Conservation (phyloP, 208 protist genomes). For the Leishmania lainsoni region DNA sequence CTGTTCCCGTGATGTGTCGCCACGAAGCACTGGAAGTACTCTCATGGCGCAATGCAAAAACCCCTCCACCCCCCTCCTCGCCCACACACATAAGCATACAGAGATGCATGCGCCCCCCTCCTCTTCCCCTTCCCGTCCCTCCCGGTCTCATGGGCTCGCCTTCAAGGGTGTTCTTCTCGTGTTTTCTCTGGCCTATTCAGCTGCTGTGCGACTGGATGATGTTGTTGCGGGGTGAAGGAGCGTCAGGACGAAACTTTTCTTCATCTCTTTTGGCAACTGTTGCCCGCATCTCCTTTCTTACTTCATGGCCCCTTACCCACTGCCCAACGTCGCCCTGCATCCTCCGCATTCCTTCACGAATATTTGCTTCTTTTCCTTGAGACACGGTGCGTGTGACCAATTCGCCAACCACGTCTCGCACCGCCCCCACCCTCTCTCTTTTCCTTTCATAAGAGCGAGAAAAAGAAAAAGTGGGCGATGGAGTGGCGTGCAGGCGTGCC, state of each 20-base stretch:
- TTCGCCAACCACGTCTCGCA: neutral
- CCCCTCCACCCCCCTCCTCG: neutral
- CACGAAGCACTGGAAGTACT: neutral
- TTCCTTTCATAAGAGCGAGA: neutral
- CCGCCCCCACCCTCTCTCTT: neutral
- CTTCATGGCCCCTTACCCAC: neutral
- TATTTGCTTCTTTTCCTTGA: neutral
- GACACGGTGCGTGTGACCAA: neutral
- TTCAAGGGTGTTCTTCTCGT: neutral
- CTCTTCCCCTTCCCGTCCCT: neutral
- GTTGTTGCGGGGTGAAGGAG: neutral
- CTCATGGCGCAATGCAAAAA: neutral
- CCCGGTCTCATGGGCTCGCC: neutral
- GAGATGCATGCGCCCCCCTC: neutral
- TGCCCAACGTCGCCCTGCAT: neutral
- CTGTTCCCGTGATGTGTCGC: neutral
- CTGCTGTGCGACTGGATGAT: neutral
- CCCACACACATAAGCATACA: slow-evolving; percentile 8
- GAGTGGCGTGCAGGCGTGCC: no score
- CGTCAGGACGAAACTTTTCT: neutral
- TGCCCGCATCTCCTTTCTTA: neutral
- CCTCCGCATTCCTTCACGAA: neutral
- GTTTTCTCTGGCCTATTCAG: neutral
- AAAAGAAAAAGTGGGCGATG: no score
- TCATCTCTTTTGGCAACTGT: no score